phyloP scores from a whole-genome alignment of 371 early-diverging fungal species.

The Encephalitozoon cuniculi region DNA sequence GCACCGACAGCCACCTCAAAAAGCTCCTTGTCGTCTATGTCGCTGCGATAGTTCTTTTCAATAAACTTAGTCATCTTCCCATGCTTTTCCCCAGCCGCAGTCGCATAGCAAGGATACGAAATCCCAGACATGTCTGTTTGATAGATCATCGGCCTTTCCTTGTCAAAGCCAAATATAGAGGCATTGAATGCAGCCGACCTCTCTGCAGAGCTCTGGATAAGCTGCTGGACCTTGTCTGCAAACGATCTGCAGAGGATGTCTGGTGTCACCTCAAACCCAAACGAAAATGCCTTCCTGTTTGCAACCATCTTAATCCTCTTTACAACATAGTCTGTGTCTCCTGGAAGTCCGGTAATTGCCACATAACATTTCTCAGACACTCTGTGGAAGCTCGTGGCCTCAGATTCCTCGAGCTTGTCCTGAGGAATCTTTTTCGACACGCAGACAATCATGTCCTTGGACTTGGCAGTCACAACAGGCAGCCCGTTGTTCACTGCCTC shows the following conservation, averaged over 20 bases:
- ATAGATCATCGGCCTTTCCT: slow-evolving; percentile 45
- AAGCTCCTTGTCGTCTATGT: slow-evolving; percentile 26
- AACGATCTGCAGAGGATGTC: slow-evolving; percentile 55
- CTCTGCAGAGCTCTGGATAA: slow-evolving; percentile 50
- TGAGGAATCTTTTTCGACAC: slow-evolving; percentile 47
- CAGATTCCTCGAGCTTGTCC: slow-evolving; percentile 49
- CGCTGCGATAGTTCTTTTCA: slow-evolving; percentile 53
- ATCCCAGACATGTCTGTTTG: slow-evolving; percentile 59
- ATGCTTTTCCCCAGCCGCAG: slow-evolving; percentile 53
- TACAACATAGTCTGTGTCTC: slow-evolving; percentile 53
- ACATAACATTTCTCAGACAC: slow-evolving; percentile 37
- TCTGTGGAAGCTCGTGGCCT: slow-evolving; percentile 27
- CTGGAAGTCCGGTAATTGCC: slow-evolving; percentile 48
- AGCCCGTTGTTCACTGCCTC: slow-evolving; percentile 56
- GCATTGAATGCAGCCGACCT: slow-evolving; percentile 51
- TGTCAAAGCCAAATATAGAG: slow-evolving; percentile 56
- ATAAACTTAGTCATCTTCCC: slow-evolving; percentile 57
- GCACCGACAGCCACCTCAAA: slow-evolving; percentile 46
- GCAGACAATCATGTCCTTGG: slow-evolving; percentile 43
- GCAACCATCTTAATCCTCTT: slow-evolving; percentile 36
- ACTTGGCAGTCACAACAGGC: slow-evolving; percentile 49
- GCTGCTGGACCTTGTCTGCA: slow-evolving; percentile 54
- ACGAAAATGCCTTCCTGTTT: slow-evolving; percentile 23
- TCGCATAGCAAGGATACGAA: slow-evolving; percentile 51
- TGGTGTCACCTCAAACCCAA: slow-evolving; percentile 55